phyloP scores from a whole-genome alignment of 129 eudicot genomes.

The Saussurea involucrata region DNA sequence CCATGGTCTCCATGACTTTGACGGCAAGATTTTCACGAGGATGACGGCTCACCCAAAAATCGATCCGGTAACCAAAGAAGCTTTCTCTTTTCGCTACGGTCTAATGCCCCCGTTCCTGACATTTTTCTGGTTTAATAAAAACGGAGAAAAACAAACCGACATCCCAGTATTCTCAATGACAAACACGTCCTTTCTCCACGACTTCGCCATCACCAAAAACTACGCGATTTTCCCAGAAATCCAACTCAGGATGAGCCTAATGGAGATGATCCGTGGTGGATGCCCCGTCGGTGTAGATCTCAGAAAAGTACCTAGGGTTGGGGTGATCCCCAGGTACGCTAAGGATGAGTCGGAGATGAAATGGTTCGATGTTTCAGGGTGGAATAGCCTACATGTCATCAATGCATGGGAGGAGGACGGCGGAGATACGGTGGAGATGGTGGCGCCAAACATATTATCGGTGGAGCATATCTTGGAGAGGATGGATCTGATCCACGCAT shows the following conservation, averaged over 20 bases:
- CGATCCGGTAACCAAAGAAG: constrained; percentile 23
- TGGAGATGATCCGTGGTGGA: constrained; percentile 42
- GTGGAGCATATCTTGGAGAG: constrained; percentile 49
- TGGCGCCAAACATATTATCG: constrained; percentile 51
- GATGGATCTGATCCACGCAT: constrained; percentile 47
- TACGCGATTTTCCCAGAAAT: constrained; percentile 40
- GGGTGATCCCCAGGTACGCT: constrained; percentile 45
- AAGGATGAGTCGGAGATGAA: constrained; percentile 41
- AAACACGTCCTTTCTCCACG: constrained; percentile 42
- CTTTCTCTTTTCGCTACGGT: constrained; percentile 41
- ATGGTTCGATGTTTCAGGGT: constrained; percentile 50
- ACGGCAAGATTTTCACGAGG: constrained; percentile 29
- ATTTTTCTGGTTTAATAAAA: constrained; percentile 26
- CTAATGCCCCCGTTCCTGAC: constrained; percentile 36
- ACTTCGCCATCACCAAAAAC: no score
- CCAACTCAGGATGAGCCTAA: constrained; percentile 41
- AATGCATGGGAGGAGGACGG: no score
- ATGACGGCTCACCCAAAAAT: constrained; percentile 45
- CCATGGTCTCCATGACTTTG: constrained; percentile 21
- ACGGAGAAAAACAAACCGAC: constrained; percentile 35
- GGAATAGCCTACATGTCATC: constrained; percentile 39
- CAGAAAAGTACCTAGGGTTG: constrained; percentile 34
- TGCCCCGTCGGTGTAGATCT: constrained; percentile 37
- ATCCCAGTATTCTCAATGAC: constrained; percentile 41
- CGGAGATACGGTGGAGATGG: constrained; percentile 53